A percentile compares a stretch with the other conserved stretches of the same genome.
Conservation (phyloP, 768 basidiomycete species). For the Tricholoma sp. region DNA sequence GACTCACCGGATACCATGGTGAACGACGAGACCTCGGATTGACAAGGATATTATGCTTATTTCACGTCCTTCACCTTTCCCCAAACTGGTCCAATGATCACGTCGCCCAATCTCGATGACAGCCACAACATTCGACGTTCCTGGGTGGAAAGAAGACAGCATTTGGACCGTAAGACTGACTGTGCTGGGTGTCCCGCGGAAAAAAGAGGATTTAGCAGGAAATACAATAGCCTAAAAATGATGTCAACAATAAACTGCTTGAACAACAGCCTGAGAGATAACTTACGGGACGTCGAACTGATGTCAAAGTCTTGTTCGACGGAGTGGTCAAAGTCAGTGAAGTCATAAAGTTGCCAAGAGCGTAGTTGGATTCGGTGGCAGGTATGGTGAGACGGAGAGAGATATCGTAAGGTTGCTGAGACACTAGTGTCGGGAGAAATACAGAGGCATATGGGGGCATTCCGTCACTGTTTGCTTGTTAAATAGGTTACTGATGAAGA, state of each 20-base stretch:
- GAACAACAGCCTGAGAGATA: no score
- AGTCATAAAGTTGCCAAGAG: slow-evolving; percentile 84
- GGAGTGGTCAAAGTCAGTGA: slow-evolving; percentile 53
- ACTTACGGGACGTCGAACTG: slow-evolving; percentile 64
- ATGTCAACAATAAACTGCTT: not conserved
- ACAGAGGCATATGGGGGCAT: slow-evolving; percentile 57
- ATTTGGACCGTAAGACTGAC: slow-evolving; percentile 52
- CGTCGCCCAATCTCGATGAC: slow-evolving; percentile 66
- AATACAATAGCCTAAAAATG: slow-evolving; percentile 52
- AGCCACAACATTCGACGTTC: slow-evolving; percentile 46
- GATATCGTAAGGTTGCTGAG: slow-evolving; percentile 71
- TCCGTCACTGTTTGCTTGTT: slow-evolving; percentile 46
- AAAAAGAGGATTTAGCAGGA: slow-evolving; percentile 35
- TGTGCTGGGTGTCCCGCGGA: slow-evolving; percentile 35
- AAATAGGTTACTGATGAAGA: not conserved
- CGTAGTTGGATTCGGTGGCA: slow-evolving; percentile 58
- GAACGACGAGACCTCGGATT: slow-evolving; percentile 57
- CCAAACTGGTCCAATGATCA: slow-evolving; percentile 69
- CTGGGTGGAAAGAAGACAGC: slow-evolving; percentile 47
- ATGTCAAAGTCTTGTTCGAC: slow-evolving; percentile 58
- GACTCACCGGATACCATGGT: slow-evolving; percentile 65
- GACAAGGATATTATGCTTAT: slow-evolving; percentile 60
- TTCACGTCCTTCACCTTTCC: slow-evolving; percentile 68
- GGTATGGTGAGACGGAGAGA: slow-evolving; percentile 65
- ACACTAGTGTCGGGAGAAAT: slow-evolving; percentile 43